Conservation (phyloP, 495 filamentous ascomycete genomes). For the Corynascus novoguineensis region DNA sequence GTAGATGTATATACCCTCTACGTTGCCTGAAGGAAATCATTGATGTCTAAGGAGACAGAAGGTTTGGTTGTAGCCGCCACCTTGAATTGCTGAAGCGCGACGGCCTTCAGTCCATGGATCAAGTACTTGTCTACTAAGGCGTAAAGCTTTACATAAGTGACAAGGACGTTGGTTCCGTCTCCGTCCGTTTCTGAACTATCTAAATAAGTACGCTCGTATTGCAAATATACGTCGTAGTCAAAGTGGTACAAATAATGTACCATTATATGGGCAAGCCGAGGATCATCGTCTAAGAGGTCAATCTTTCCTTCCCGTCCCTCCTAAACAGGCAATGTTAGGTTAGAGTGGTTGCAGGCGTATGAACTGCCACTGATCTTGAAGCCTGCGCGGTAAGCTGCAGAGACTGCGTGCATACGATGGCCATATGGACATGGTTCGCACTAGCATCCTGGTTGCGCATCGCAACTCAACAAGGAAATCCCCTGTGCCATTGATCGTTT, state of each 20-base stretch:
- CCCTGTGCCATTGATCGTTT: too few relatives aligned
- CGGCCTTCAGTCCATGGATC: conserved; percentile 3
- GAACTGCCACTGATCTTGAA: conserved; percentile 4
- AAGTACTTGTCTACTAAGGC: conserved; percentile 1
- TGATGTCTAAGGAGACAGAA: not conserved
- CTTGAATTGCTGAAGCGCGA: conserved; percentile 1
- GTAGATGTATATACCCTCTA: conserved; percentile 1
- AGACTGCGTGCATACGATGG: conserved; percentile 5
- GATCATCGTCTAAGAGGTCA: not conserved
- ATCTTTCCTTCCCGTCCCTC: conserved; percentile 3
- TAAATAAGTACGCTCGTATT: not conserved
- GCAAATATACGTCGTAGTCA: not conserved
- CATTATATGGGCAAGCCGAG: conserved; percentile 3
- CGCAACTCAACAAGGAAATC: too few relatives aligned
- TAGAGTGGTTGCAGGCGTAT: not conserved
- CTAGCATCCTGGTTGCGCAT: too few relatives aligned
- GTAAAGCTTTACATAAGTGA: not conserved
- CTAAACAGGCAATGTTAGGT: not conserved
- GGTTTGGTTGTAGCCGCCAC: too few relatives aligned
- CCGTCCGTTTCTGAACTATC: not conserved
- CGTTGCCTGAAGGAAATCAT: conserved; percentile 1
- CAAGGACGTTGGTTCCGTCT: not conserved
- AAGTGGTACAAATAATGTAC: conserved; percentile 6
- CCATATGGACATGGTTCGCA: not conserved
- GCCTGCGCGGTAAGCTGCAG: conserved; percentile 2